phyloP scores from a whole-genome alignment of 306 rosid species.

The Rosa persica region DNA sequence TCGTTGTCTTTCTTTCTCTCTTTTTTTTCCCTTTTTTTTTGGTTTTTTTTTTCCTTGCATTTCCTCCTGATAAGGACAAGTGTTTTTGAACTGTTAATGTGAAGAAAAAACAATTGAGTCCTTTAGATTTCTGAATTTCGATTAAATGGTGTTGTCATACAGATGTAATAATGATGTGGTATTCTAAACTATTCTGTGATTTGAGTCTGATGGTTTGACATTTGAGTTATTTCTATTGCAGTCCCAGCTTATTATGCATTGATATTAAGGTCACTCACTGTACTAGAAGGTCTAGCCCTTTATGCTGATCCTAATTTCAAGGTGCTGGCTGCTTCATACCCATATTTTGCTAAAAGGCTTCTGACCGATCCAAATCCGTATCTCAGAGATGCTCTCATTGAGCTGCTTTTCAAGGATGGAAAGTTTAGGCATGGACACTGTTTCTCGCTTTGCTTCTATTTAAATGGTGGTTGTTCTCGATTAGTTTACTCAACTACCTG shows the following conservation, averaged over 20 bases:
- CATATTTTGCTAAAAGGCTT: slow-evolving; percentile 95
- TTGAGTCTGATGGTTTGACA: slow-evolving; percentile 30
- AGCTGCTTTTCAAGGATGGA: slow-evolving; percentile 87
- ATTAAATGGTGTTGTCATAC: slow-evolving; percentile 21
- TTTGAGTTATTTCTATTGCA: slow-evolving; percentile 39
- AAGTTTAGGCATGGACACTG: slow-evolving; percentile 67
- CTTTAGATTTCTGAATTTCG: background rate
- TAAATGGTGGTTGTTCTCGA: slow-evolving; percentile 23
- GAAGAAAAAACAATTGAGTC: background rate
- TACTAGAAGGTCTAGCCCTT: slow-evolving; percentile 91
- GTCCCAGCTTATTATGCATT: slow-evolving; percentile 95
- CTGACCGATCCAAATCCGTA: slow-evolving; percentile 97
- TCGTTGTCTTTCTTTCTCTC: background rate
- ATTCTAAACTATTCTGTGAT: slow-evolving; percentile 20
- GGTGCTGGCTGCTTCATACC: slow-evolving; percentile 97
- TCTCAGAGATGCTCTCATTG: slow-evolving; percentile 92
- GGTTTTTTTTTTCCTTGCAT: background rate
- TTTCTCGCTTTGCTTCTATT: slow-evolving; percentile 24
- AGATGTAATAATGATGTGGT: slow-evolving; percentile 13
- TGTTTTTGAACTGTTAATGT: background rate
- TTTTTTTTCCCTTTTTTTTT: no score
- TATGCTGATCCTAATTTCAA: slow-evolving; percentile 95
- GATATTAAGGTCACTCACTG: slow-evolving; percentile 89
- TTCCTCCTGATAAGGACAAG: background rate
- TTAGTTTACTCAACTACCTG: slow-evolving; percentile 25